Evolutionary conservation across 2,329 filamentous ascomycete genomes (phyloP).

Genomic region (Aureobasidium sp.): DNA sequence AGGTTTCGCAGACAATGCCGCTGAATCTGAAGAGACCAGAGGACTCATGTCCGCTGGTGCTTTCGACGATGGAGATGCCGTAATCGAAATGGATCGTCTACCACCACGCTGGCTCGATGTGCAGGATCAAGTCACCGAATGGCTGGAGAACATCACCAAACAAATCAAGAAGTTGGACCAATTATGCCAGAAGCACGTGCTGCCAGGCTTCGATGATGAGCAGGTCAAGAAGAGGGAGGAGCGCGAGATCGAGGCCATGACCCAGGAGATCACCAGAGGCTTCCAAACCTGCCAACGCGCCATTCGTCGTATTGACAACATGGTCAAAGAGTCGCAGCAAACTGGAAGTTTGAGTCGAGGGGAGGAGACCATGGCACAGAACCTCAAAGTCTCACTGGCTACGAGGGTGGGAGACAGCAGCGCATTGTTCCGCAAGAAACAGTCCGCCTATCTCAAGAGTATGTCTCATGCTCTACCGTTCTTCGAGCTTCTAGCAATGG

Average conservation of each 20-base stretch:
- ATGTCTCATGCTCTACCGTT: conserved; percentile 30
- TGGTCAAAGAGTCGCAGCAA: conserved; percentile 74
- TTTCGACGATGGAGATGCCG: conserved; percentile 74
- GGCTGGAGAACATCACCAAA: conserved; percentile 70
- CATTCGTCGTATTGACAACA: conserved; percentile 79
- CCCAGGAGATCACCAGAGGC: conserved; percentile 77
- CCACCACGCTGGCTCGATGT: conserved; percentile 94
- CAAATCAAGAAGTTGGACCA: conserved; percentile 83
- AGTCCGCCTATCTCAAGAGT: conserved; percentile 95
- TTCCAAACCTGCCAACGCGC: conserved; percentile 88
- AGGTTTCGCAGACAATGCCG: conserved; percentile 41
- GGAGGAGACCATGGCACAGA: conserved; percentile 92
- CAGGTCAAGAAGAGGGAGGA: conserved; percentile 82
- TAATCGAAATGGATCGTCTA: conserved; percentile 97
- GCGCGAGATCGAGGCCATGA: conserved; percentile 80
- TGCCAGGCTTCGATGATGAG: conserved; percentile 95
- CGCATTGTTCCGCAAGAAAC: conserved; percentile 90
- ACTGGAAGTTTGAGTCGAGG: conserved; percentile 67
- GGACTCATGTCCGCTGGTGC: conserved; percentile 77
- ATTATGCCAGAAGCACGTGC: conserved; percentile 91
- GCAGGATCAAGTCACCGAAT: conserved; percentile 84
- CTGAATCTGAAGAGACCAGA: conserved; percentile 54
- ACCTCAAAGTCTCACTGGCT: conserved; percentile 88
- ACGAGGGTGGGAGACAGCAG: conserved; percentile 85
- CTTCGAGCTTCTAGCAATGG: conserved; percentile 32